Conservation (phyloP, 352 stramenopile genomes). For the Phytophthora citricola region DNA sequence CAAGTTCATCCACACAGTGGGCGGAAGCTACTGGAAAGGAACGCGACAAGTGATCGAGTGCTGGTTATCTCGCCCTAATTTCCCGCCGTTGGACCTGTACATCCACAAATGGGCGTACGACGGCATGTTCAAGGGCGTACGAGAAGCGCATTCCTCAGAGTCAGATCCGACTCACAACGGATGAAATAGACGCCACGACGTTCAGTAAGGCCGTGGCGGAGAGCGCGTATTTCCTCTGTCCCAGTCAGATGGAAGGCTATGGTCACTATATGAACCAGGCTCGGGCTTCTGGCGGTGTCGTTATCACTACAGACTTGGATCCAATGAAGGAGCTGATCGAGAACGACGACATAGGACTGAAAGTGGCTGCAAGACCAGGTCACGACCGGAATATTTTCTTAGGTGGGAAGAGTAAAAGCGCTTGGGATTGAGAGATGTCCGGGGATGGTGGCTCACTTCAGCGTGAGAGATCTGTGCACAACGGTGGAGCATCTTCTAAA, state of each 20-base stretch:
- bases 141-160: conserved; percentile 37
- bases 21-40: conserved; percentile 55
- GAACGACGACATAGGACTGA: conserved; percentile 47
- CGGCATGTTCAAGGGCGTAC: conserved; percentile 44
- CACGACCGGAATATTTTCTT: conserved; percentile 53
- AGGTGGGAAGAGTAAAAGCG: conserved; percentile 41
- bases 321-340: conserved; percentile 69
- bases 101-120: conserved; percentile 51
- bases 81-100: conserved; percentile 60
- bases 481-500: conserved; percentile 52
- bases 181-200: conserved; percentile 36
- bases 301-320: conserved; percentile 57
- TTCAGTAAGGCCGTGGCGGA: conserved; percentile 58
- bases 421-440: conserved; percentile 36
- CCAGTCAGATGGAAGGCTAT: conserved; percentile 70
- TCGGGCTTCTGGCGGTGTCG: conserved; percentile 52
- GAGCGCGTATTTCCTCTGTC: conserved; percentile 59
- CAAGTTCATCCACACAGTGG: conserved; percentile 46
- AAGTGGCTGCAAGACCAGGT: conserved; percentile 9
- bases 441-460: conserved; percentile 51
- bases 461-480: conserved; percentile 40
- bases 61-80: conserved; percentile 55
- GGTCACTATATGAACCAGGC: conserved; percentile 80
- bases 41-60: conserved; percentile 62
- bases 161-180: conserved; percentile 39